phyloP scores from a whole-genome alignment of 2,329 filamentous ascomycete genomes.

The Aureobasidium sp. region DNA sequence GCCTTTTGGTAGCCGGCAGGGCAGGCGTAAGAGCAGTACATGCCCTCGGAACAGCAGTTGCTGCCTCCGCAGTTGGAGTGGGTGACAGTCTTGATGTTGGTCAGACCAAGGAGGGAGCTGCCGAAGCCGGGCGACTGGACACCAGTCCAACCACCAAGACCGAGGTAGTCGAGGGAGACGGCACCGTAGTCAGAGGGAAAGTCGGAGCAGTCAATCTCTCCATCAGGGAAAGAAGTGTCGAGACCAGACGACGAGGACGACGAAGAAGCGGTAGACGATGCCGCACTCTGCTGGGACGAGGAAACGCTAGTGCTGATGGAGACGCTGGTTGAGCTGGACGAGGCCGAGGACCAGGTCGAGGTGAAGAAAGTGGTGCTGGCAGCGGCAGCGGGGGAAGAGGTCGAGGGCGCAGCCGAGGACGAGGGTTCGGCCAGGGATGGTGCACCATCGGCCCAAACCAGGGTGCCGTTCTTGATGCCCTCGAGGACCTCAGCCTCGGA shows the following conservation, averaged over 20 bases:
- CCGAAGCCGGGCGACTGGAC: constrained; percentile 48
- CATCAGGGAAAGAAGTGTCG: constrained; percentile 64
- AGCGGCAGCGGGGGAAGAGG: constrained; percentile 14
- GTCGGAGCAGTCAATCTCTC: constrained; percentile 57
- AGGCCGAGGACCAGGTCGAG: constrained; percentile 22
- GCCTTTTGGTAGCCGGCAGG: constrained; percentile 85
- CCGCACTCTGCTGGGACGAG: constrained; percentile 15
- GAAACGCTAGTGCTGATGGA: constrained; percentile 24
- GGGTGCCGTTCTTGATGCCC: constrained; percentile 61
- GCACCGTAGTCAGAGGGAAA: constrained; percentile 83
- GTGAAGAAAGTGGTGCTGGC: constrained; percentile 24
- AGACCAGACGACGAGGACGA: constrained; percentile 43
- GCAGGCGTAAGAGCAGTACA: constrained; percentile 90
- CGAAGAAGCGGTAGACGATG: constrained; percentile 6
- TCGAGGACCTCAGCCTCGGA: constrained; percentile 56
- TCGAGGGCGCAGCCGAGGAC: constrained; percentile 21
- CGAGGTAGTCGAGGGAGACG: constrained; percentile 58
- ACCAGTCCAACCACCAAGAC: constrained; percentile 68
- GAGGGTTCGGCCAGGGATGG: constrained; percentile 21
- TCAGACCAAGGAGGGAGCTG: constrained; percentile 26
- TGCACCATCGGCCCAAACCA: constrained; percentile 53
- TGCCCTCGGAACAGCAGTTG: constrained; percentile 50
- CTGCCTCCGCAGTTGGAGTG: constrained; percentile 50
- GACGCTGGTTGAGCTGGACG: constrained; percentile 21
- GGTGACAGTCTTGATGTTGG: constrained; percentile 56